These are phyloP conservation scores for Pythium utonaiense DNA, from an alignment of 352 stramenopile species.

Conservation along the genomic window DNA sequence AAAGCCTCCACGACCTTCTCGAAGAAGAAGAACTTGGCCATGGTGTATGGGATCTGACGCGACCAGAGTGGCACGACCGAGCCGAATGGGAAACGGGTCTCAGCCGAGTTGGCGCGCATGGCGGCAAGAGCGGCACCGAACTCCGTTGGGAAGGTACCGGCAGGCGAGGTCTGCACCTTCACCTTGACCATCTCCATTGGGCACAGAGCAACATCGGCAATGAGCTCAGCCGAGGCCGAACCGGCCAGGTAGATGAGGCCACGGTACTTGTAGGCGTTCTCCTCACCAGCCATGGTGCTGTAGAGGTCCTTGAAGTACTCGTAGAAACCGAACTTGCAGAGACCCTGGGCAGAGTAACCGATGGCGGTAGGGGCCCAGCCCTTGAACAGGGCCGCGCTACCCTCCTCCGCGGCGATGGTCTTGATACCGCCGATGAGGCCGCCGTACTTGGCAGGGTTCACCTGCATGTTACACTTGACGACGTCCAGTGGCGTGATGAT, in stretches of 20 bases:
- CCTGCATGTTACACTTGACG: slow-evolving; percentile 96
- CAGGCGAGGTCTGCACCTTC: slow-evolving; percentile 90
- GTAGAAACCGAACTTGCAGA: slow-evolving; percentile 95
- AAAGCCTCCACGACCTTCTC: slow-evolving; percentile 87
- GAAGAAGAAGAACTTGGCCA: slow-evolving; percentile 99
- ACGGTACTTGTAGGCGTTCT: slow-evolving; percentile 92
- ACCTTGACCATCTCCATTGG: slow-evolving; percentile 96
- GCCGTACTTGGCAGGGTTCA: slow-evolving; percentile 85
- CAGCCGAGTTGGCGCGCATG: slow-evolving; percentile 87
- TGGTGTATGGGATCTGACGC: slow-evolving; percentile 98
- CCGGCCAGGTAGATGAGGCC: slow-evolving; percentile 90
- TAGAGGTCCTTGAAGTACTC: slow-evolving; percentile 96
- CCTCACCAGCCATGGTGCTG: slow-evolving; percentile 86
- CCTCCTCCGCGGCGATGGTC: slow-evolving; percentile 87
- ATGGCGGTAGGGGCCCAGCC: slow-evolving; percentile 90
- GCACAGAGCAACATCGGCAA: slow-evolving; percentile 92
- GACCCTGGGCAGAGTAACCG: slow-evolving; percentile 88
- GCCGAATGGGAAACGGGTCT: slow-evolving; percentile 90
- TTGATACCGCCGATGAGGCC: slow-evolving; percentile 78
- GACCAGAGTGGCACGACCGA: slow-evolving; percentile 89
- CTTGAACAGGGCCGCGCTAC: slow-evolving; percentile 81
- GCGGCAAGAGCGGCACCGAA: slow-evolving; percentile 81
- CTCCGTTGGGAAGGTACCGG: slow-evolving; percentile 86
- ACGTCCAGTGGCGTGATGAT: slow-evolving; percentile 92
- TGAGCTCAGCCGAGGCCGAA: slow-evolving; percentile 92